Evolutionary conservation across 1,139 yeast genomes (phyloP), one percentile per base, ranked within the genome.

Genomic region (Kodamaea plutei): DNA sequence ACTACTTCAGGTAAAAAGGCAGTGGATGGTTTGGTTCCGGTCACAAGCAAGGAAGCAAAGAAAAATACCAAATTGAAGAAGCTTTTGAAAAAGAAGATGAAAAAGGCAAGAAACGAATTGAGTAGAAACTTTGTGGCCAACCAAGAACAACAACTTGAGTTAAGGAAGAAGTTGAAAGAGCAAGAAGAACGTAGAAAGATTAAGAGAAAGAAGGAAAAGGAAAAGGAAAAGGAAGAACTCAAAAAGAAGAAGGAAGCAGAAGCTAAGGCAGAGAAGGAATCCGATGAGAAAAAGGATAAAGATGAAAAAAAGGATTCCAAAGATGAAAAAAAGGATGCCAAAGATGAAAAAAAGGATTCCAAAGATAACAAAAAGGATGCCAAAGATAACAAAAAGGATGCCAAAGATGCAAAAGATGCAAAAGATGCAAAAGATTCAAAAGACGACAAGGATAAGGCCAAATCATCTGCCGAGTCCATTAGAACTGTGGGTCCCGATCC

Each of bases 121-220:
- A 63, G 64, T 3, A 48, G 53, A 26, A 61, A 60, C 38, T 61
- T 54, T 36, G 44, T 48, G 25, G 50, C 54, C 29, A 56, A 47
- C 38, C 41, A 52, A 23, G 55, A 49, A 25, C 48, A 49, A 30
- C 59, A 56, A 29, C 34, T 50, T 38, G 49, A 43, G 19, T 25
- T 40, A 21, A 31, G 31, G 30, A 43, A 29, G 43, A 47, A 34
- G 41, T 37, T 26, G 44, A 44, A 35, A 34, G 41, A 45, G 38
- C 29, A 36, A 36, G 35, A 39, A 36, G 25, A 22, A 14, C 10
- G 18, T 10, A 25, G 29, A 8, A 13, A 16, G 7, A 9, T 17
- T 5, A 29, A 34, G 18, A 40, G 23, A 27, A 33, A 26, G 28
- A 28, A 31, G 26, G 15, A 15, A 9, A 12, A 16, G 25, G 24